phyloP scores from a whole-genome alignment of 2,329 filamentous ascomycete genomes.

The Ilyonectria destructans region DNA sequence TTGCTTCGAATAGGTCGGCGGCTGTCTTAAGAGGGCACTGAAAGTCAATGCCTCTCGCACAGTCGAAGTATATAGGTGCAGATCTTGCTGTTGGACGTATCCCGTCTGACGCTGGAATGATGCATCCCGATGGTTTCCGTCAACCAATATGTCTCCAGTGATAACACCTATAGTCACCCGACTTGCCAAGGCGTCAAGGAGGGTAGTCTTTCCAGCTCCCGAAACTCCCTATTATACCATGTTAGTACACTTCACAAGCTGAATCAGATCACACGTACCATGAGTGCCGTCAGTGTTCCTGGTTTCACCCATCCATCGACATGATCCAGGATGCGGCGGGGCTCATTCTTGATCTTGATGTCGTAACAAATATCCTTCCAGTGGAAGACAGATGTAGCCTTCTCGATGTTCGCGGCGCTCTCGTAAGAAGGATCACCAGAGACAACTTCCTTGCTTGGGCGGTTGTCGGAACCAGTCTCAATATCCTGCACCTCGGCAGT shows the following conservation, averaged over 20 bases:
- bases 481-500: neutral
- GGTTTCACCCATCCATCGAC: conserved; percentile 1
- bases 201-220: neutral
- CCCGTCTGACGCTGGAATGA: conserved; percentile 12
- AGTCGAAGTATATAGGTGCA: conserved; percentile 1
- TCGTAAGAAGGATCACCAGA: neutral
- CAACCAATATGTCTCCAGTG: neutral
- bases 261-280: neutral
- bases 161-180: neutral
- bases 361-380: neutral
- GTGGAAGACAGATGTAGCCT: neutral
- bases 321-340: neutral
- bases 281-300: neutral
- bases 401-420: neutral
- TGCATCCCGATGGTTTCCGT: neutral
- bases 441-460: neutral
- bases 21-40: conserved; percentile 3
- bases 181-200: neutral
- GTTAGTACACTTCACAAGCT: neutral
- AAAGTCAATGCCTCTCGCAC: conserved; percentile 5
- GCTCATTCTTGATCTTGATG: neutral
- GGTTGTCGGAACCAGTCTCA: neutral
- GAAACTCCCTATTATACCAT: neutral
- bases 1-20: neutral
- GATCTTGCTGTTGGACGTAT: conserved; percentile 7